Evolutionary conservation across 805 yeast species (phyloP).

Genomic region (Tetrapisispora namnaoensis): DNA sequence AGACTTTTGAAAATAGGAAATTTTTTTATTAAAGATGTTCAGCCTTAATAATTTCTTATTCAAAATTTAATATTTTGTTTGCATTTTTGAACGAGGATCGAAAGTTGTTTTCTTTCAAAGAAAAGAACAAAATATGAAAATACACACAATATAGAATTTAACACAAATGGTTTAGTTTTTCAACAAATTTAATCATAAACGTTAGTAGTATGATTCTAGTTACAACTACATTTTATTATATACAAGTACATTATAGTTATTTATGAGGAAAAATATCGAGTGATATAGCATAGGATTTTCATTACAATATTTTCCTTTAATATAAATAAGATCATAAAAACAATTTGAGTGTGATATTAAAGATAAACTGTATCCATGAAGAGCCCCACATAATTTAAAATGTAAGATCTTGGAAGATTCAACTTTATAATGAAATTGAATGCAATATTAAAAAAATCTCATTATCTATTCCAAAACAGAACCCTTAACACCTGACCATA

Average conservation of each 20-base stretch:
- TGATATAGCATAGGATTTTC: not conserved
- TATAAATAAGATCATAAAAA: not conserved
- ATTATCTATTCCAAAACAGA: constrained; percentile 10
- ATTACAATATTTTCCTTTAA: not conserved
- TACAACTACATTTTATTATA: constrained; percentile 1
- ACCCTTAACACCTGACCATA: constrained; percentile 79
- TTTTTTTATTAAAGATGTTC: no score
- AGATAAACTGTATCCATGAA: not conserved
- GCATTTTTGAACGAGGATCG: no score
- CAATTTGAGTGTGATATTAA: not conserved
- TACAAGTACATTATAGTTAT: constrained; percentile 2
- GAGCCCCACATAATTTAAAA: not conserved
- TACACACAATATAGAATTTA: no score
- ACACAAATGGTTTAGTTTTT: not conserved
- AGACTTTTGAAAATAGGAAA: no score
- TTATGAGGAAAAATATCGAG: not conserved
- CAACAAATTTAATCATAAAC: no score
- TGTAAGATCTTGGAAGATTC: not conserved
- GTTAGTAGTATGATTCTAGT: not conserved
- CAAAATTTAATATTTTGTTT: no score
- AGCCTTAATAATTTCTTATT: no score
- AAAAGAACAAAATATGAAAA: no score
- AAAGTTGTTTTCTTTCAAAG: no score
- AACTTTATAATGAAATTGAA: not conserved
- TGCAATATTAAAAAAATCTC: not conserved